Conservation (phyloP, 169 alveolate species). For the Eimeria praecox region DNA sequence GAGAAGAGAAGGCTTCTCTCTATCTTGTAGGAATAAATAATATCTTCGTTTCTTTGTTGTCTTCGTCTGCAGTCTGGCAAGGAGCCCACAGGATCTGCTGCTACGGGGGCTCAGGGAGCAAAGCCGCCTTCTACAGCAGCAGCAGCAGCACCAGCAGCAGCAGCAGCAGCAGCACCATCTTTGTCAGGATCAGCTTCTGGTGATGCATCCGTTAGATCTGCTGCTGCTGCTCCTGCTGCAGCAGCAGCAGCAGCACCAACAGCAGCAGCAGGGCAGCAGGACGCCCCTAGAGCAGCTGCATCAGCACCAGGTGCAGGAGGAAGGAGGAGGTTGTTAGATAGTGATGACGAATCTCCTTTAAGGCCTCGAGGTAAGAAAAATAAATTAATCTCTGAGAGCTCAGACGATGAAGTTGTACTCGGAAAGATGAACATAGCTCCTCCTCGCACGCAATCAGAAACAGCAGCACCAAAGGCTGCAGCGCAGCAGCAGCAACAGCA, state of each 20-base stretch:
- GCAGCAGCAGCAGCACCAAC: neutral
- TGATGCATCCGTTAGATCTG: neutral
- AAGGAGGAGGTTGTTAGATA: constrained; percentile 60
- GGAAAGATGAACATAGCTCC: constrained; percentile 49
- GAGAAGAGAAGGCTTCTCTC: no score
- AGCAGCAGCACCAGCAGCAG: constrained; percentile 4
- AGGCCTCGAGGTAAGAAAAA: constrained; percentile 70
- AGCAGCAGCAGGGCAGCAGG: neutral
- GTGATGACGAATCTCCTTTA: constrained; percentile 79
- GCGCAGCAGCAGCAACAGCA: constrained; percentile 9
- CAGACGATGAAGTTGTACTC: constrained; percentile 52
- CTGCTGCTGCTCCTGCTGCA: constrained; percentile 38
- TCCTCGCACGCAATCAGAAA: constrained; percentile 22
- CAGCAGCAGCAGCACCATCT: constrained; percentile 3
- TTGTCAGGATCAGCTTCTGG: constrained; percentile 7
- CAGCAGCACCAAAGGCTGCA: constrained; percentile 26
- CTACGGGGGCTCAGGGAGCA: neutral
- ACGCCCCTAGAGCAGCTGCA: constrained; percentile 6
- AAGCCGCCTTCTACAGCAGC: neutral
- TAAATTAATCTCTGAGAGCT: constrained; percentile 69
- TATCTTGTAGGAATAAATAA: no score
- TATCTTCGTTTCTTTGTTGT: neutral
- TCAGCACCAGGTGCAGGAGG: constrained; percentile 47
- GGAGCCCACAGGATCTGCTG: constrained; percentile 24
- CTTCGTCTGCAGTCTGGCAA: neutral